Conservation (phyloP, 306 rosid genomes). For the Gynostemma pentaphyllum region DNA sequence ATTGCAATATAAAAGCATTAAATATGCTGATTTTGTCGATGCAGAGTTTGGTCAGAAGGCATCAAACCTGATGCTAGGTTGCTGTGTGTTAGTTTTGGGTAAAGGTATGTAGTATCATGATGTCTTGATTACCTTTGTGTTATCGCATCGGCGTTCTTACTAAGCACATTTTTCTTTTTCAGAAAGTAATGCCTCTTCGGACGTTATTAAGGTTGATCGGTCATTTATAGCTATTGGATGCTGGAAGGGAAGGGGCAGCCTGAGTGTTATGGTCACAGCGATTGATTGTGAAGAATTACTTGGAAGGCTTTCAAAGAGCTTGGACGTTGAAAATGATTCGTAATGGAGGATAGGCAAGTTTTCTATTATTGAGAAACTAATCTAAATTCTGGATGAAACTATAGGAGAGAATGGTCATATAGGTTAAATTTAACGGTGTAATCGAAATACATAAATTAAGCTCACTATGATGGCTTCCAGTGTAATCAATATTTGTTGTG, state of each 20-base stretch:
- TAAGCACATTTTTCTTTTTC: constrained; percentile 15
- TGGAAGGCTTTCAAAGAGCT: constrained; percentile 52
- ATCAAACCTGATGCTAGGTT: constrained; percentile 59
- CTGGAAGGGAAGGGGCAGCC: constrained; percentile 86
- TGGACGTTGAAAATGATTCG: constrained; percentile 29
- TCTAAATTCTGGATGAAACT: constrained; percentile 20
- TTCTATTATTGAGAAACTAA: constrained; percentile 17
- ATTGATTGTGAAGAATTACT: constrained; percentile 83
- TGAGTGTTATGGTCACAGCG: constrained; percentile 77
- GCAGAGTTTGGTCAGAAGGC: constrained; percentile 58
- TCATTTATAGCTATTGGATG: constrained; percentile 93
- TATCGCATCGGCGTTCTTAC: not conserved
- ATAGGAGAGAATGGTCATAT: not conserved
- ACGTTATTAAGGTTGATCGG: constrained; percentile 42
- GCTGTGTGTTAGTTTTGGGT: constrained; percentile 65
- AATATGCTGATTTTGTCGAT: constrained; percentile 75
- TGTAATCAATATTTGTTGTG: not conserved
- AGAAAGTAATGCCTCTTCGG: constrained; percentile 26
- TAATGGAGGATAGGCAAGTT: constrained; percentile 8
- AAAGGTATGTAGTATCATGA: constrained; percentile 35
- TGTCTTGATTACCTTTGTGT: not conserved
- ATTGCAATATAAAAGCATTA: constrained; percentile 61
- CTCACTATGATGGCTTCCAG: not conserved
- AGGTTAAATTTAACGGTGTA: not conserved
- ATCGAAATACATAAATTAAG: not conserved